These are phyloP conservation scores for Dictyostelium brefeldianum DNA, from an alignment of 78 protist species.

Conservation along the genomic window DNA sequence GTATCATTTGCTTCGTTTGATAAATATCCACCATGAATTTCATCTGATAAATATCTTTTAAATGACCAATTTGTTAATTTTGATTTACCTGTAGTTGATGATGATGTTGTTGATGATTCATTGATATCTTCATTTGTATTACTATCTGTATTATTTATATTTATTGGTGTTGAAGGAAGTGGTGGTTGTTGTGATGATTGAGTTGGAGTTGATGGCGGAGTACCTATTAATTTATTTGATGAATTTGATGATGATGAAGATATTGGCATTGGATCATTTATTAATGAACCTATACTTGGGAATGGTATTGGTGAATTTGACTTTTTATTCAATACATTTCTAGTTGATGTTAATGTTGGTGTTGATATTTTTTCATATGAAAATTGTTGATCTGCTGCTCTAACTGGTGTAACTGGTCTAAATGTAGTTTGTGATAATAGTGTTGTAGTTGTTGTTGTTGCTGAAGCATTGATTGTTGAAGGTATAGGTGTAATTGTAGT, in stretches of 20 bases:
- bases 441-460: conserved; percentile 35
- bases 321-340: neutral
- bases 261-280: neutral
- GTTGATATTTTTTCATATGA: conserved; percentile 15
- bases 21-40: conserved; percentile 73
- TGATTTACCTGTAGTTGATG: neutral
- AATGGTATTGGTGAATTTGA: conserved; percentile 19
- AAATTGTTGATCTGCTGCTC: neutral
- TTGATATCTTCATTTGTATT: neutral
- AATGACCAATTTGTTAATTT: conserved; percentile 67
- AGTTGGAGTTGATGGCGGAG: neutral
- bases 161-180: neutral
- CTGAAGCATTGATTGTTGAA: neutral
- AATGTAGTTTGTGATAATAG: neutral
- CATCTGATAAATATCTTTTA: conserved; percentile 76
- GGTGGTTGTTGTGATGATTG: neutral
- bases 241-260: neutral
- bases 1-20: conserved; percentile 55
- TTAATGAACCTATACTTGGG: neutral
- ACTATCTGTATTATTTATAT: neutral
- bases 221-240: neutral
- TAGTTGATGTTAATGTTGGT: neutral
- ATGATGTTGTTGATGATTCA: conserved; percentile 2
- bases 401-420: neutral
- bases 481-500: conserved; percentile 14